Percentiles rank a stretch among this genome's conserved stretches.
phyloP scores from a whole-genome alignment of 2,329 filamentous ascomycete genomes.

The Aspergillus neoniger region DNA sequence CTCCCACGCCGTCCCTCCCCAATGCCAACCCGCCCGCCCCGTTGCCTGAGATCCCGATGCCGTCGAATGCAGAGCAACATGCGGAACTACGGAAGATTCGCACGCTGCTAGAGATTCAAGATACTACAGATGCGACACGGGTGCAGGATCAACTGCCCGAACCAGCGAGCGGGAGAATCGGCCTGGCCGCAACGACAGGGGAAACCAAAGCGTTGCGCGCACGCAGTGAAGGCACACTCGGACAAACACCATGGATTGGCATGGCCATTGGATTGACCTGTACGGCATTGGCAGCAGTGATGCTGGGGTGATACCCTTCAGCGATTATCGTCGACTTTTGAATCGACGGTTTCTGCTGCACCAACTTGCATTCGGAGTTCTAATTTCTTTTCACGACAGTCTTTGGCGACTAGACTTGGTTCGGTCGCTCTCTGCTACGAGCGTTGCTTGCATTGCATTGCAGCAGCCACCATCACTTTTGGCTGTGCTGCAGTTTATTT shows the following conservation, averaged over 20 bases:
- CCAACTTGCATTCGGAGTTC: slow-evolving; percentile 22
- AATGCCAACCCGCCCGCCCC: slow-evolving; percentile 20
- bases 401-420: slow-evolving; percentile 7
- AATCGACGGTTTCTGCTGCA: too few species aligned
- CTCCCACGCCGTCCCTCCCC: slow-evolving; percentile 20
- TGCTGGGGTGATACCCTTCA: slow-evolving; percentile 35
- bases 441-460: slow-evolving; percentile 21
- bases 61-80: slow-evolving; percentile 10
- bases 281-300: slow-evolving; percentile 41
- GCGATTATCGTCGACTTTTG: too few species aligned
- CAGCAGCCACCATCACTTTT: slow-evolving; percentile 13
- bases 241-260: slow-evolving; percentile 45
- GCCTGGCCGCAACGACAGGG: slow-evolving; percentile 21
- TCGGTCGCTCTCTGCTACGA: slow-evolving; percentile 12
- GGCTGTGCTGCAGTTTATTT: slow-evolving; percentile 9
- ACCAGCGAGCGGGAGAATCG: slow-evolving; percentile 31
- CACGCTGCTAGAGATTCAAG: slow-evolving; percentile 12
- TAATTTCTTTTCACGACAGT: slow-evolving; percentile 17
- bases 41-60: slow-evolving; percentile 15
- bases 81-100: slow-evolving; percentile 9
- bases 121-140: slow-evolving; percentile 16
- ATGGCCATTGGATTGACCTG: slow-evolving; percentile 45
- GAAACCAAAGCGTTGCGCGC: slow-evolving; percentile 33
- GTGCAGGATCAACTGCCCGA: slow-evolving; percentile 35
- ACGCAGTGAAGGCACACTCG: slow-evolving; percentile 42